These are phyloP conservation scores for Oxytropis ochrocephala DNA, from an alignment of 306 rosid species.

Conservation along the genomic window DNA sequence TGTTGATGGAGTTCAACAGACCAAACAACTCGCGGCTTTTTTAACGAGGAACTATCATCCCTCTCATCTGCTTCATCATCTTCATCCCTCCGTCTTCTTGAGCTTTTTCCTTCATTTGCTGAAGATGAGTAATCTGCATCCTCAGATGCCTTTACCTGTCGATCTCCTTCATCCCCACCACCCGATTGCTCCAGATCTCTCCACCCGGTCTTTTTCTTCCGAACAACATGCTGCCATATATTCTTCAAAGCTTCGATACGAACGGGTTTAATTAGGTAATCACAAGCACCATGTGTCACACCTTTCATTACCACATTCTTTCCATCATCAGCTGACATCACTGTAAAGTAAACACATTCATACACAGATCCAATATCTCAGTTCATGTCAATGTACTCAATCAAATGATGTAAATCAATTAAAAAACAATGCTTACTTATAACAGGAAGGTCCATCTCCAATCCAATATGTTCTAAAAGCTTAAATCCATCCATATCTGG, in stretches of 20 bases:
- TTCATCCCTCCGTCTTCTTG: conserved; percentile 79
- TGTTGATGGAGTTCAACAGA: conserved; percentile 98
- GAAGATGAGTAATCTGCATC: conserved; percentile 92
- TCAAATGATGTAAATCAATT: neutral
- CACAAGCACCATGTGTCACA: conserved; percentile 96
- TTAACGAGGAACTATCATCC: conserved; percentile 77
- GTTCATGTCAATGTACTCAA: neutral
- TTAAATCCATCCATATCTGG: conserved; percentile 99
- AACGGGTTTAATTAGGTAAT: conserved; percentile 88
- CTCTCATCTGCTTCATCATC: conserved; percentile 82
- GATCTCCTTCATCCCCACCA: conserved; percentile 81
- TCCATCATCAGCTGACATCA: conserved; percentile 98
- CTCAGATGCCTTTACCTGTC: conserved; percentile 51
- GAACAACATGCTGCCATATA: conserved; percentile 98
- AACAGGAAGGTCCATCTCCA: conserved; percentile 98
- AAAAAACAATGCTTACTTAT: conserved; percentile 56
- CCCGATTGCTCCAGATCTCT: conserved; percentile 71
- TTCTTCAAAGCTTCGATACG: conserved; percentile 88
- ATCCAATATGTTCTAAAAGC: conserved; percentile 78
- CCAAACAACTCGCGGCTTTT: conserved; percentile 97
- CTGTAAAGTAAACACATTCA: conserved; percentile 36
- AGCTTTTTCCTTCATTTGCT: conserved; percentile 69
- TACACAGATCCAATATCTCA: neutral
- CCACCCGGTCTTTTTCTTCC: conserved; percentile 71
- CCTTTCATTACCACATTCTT: conserved; percentile 92